Base-by-base conservation (phyloP, 225 moss, liverwort and hornwort species). In the Thuidium tamariscinum region DNA sequence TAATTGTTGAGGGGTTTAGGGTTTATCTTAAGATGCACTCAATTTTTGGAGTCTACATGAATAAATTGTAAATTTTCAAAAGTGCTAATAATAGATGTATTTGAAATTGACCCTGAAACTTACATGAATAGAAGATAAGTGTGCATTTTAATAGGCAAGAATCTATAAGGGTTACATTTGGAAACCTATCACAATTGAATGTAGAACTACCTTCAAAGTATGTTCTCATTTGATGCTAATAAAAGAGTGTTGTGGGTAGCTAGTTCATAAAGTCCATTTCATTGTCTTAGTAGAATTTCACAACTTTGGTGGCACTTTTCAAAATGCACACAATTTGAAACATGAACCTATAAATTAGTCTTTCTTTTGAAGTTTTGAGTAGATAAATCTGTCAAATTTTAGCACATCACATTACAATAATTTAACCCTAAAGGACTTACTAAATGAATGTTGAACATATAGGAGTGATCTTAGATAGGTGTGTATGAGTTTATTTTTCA, bases 341-440 rank as follows among this genome's bases (percentile, higher is more conserved):
- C 5, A 23, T 22, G 15, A 75, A 74, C 36, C 8, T 23, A 23
- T 2, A 8, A 15, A 15, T 7, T 36, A 52, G 1, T 36, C 36
- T 2, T 75, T 74, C 0, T 13, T n/a, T 34, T 7, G 2, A 12
- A 52, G 23, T 5, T 5, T 75, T 23, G 3, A 5, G 0, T 9
- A 23, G 15, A 52, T 3, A 23, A n/a, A 15, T 23, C 23, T n/a
- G 8, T 9, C 14, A 23, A n/a, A 9, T 22, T 22, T 22, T 22
- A 1, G n/a, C 8, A 14, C 14, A 14, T 12, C 13, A 22, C 5
- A 20, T 34, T 49, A 2, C 0, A 0, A 2, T 0, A 32, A 20
- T 20, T 20, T 19, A 52, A 52, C 17, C 20, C 20, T 55, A 55
- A 55, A 7, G 8, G 55, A 55, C 57, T n/a, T n/a, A n/a, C n/a